phyloP scores from a whole-genome alignment of 108 stramenopile species.

The Schizochytrium sp. region DNA sequence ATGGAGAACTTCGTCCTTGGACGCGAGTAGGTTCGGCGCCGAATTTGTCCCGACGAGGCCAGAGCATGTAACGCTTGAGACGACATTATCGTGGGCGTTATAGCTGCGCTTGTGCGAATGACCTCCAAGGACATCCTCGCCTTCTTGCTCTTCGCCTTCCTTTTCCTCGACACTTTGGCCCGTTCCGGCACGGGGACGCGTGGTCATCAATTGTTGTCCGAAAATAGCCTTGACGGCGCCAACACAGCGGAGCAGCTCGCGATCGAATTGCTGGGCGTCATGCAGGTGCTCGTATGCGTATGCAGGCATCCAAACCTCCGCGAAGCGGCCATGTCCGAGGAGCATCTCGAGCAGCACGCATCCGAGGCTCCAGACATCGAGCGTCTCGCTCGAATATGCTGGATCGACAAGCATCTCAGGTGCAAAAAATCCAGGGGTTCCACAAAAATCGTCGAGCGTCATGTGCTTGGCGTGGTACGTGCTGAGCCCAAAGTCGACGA shows the following conservation, averaged over 20 bases:
- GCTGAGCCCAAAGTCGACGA: slow-evolving; percentile 29
- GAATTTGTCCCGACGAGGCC: not conserved
- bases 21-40: not conserved
- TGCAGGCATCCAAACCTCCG: slow-evolving; percentile 12
- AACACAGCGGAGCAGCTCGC: not conserved
- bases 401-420: not conserved
- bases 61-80: too few relatives aligned
- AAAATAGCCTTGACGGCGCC: not conserved
- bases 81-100: too few relatives aligned
- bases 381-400: not conserved
- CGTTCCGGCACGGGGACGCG: not conserved
- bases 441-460: slow-evolving; percentile 12
- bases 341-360: slow-evolving; percentile 10
- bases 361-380: slow-evolving; percentile 15
- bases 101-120: too few relatives aligned
- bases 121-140: too few relatives aligned
- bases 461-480: not conserved
- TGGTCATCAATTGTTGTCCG: not conserved
- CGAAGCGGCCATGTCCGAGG: not conserved
- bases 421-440: slow-evolving; percentile 26
- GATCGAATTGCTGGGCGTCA: not conserved
- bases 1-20: too few relatives aligned
- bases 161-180: not conserved
- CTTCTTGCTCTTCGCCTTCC: not conserved
- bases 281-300: not conserved